Conservation (phyloP, 202 grass and related monocot genomes). For the Eragrostis tef region DNA sequence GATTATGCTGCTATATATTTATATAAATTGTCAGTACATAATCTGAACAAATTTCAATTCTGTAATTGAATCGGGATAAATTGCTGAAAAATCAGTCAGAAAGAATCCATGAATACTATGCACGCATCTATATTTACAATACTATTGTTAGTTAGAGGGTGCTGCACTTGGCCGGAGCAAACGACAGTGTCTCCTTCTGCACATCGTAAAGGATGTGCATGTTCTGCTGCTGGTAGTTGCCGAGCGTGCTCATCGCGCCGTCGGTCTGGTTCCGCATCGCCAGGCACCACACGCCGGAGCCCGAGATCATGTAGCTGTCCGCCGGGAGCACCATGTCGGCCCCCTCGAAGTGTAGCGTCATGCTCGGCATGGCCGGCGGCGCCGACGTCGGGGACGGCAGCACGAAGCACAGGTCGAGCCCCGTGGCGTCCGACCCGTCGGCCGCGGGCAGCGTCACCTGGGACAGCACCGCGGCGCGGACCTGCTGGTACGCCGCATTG, state of each 20-base stretch:
- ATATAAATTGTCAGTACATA: not conserved
- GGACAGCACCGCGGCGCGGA: constrained; percentile 45
- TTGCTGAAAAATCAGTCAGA: not conserved
- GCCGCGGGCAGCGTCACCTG: constrained; percentile 36
- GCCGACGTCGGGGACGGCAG: constrained; percentile 32
- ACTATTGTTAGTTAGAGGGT: constrained; percentile 42
- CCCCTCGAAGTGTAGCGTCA: constrained; percentile 67
- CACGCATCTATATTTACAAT: not conserved
- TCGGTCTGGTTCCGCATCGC: constrained; percentile 46
- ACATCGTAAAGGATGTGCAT: constrained; percentile 75
- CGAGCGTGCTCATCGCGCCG: constrained; percentile 50
- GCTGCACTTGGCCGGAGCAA: constrained; percentile 60
- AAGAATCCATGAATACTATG: not conserved
- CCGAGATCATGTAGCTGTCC: constrained; percentile 67
- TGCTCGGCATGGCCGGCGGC: constrained; percentile 48
- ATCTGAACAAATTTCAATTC: not conserved
- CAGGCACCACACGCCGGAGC: constrained; percentile 55
- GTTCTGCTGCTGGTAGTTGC: constrained; percentile 73
- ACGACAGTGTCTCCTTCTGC: constrained; percentile 50
- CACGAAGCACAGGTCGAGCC: constrained; percentile 67
- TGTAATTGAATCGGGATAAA: not conserved
- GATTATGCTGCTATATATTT: not conserved
- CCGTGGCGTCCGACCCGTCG: constrained; percentile 35
- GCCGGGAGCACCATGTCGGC: constrained; percentile 60
- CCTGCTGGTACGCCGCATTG: constrained; percentile 44